Base-by-base conservation (phyloP, 768 basidiomycete genomes). In the Suillus tomentosus region DNA sequence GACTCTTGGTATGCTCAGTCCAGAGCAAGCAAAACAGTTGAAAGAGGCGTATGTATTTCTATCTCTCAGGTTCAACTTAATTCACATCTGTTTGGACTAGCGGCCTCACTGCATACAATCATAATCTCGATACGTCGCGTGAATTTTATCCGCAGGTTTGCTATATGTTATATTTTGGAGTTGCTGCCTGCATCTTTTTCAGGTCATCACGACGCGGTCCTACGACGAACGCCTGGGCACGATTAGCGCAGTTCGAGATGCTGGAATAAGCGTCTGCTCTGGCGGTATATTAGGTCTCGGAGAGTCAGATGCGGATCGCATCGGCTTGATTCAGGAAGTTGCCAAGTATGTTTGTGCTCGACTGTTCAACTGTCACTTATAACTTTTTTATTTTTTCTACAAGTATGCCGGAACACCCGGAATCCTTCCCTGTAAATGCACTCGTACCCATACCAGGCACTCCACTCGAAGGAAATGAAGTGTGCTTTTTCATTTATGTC, bases 401-500 rank as follows among this genome's bases (percentile, higher is more conserved):
- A 69, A 96, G 94, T 72, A 89, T 97, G 85, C 89, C 92, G 47
- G 92, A 96, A 74, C 94, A 98, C 71, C 96, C 96, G n/a, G 96
- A 99, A 75, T 96, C 94, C 5, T 99, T 99, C 82, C 96, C 96
- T 0, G 96, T 99, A 65, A 99, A 99, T 75, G 96, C 96, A 15
- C 83, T 99, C 63, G 96, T 99, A 2, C 95, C 96, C 15, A 98
- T 99, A 66, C 83, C 90, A 68, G 96, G 96, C 42, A 99, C 96
- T 6, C 96, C 96, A 14, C 79, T 99, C 54, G 95, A 95, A 77
- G 80, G 84, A 64, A 99, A 99, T 72, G 91, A 96, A 76, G 95
- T 90, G 70, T 67, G 80, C 71, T 59, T 40, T 5, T 43, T 24
- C 14, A 31, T 60, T 43, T 48, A 17, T n/a, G 24, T 56, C 31